A percentile compares a stretch with the other conserved stretches of the same genome.
Evolutionary conservation across 169 alveolate species (phyloP).

Genomic region (Cryptosporidium felis): DNA sequence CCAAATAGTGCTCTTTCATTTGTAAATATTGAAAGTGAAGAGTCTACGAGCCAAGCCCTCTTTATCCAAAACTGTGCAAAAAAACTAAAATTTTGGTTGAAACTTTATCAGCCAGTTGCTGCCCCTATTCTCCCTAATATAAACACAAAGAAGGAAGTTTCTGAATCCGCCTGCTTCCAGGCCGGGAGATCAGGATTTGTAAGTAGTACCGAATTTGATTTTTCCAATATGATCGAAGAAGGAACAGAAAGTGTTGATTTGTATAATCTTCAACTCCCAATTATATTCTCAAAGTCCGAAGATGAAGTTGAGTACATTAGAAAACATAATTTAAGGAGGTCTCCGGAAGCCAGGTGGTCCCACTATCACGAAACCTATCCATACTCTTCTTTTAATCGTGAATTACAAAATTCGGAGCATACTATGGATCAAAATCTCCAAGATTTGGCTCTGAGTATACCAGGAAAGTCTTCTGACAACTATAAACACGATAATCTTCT

Average conservation of each 20-base stretch:
- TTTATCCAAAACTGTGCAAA: slow-evolving; percentile 4
- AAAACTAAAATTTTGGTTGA: slow-evolving; percentile 19
- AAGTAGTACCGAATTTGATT: slow-evolving; percentile 42
- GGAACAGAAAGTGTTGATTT: slow-evolving; percentile 45
- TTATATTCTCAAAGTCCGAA: not conserved
- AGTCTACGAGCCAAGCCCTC: slow-evolving; percentile 7
- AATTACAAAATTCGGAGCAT: too few relatives aligned
- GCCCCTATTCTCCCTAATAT: slow-evolving; percentile 7
- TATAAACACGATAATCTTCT: not conserved
- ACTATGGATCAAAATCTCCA: not conserved
- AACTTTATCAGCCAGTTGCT: not conserved
- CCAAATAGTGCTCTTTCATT: slow-evolving; percentile 5
- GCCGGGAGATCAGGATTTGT: slow-evolving; percentile 70
- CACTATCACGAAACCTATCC: slow-evolving; percentile 2
- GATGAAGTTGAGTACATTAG: slow-evolving; percentile 28
- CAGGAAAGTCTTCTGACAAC: too few relatives aligned
- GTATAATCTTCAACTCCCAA: slow-evolving; percentile 43
- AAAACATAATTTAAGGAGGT: slow-evolving; percentile 13
- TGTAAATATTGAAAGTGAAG: not conserved
- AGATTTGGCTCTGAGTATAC: not conserved
- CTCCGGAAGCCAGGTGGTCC: slow-evolving; percentile 26
- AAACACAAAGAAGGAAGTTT: not conserved
- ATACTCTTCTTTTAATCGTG: not conserved
- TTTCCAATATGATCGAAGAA: slow-evolving; percentile 49
- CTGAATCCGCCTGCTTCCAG: slow-evolving; percentile 28